Percentiles rank a stretch among this genome's conserved stretches.
Evolutionary conservation across 2,329 filamentous ascomycete species (phyloP).

Genomic region (Leptodontidium sp.): DNA sequence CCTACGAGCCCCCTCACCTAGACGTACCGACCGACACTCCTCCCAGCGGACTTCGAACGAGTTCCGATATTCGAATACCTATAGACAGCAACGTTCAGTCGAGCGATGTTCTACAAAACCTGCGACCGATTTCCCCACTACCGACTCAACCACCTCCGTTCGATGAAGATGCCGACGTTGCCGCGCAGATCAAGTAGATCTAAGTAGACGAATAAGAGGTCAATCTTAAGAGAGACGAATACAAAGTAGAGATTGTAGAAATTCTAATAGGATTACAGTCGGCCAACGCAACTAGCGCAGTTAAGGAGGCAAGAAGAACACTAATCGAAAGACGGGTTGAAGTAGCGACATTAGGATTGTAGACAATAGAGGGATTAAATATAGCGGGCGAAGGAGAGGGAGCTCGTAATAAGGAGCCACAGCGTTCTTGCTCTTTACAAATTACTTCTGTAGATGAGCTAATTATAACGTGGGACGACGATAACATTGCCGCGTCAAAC

Average conservation of each 20-base stretch:
- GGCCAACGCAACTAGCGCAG: background rate
- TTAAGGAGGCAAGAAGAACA: background rate
- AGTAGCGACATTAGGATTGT: too few relatives aligned
- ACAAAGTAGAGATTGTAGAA: background rate
- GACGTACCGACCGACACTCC: background rate
- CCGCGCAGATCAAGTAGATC: too few relatives aligned
- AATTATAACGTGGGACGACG: too few relatives aligned
- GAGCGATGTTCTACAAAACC: background rate
- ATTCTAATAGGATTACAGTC: background rate
- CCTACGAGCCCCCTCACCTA: background rate
- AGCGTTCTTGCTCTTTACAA: background rate
- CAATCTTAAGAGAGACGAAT: too few relatives aligned
- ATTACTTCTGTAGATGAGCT: background rate
- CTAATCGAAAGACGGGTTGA: too few relatives aligned
- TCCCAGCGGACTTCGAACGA: too few relatives aligned
- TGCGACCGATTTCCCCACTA: background rate
- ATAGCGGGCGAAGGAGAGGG: background rate
- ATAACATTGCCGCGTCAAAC: background rate
- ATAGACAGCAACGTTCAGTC: background rate
- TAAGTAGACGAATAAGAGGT: too few relatives aligned
- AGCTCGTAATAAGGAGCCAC: background rate
- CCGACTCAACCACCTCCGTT: background rate
- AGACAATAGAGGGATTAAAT: background rate
- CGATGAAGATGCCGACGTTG: background rate
- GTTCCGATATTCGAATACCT: too few relatives aligned